Conservation (phyloP, 441 rosid species). For the Erodium trifolium region DNA sequence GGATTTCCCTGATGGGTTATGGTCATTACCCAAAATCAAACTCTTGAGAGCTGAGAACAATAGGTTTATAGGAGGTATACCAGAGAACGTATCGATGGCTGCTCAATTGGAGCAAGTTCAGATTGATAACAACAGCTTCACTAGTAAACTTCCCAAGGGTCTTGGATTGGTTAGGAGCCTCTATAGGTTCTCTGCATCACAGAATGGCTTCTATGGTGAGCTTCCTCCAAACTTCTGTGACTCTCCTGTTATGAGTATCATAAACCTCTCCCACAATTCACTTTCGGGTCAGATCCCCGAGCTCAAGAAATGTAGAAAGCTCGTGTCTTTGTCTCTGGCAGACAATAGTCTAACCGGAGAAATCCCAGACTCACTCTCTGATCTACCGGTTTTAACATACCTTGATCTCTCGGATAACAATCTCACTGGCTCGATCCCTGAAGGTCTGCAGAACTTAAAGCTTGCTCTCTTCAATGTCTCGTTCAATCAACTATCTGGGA, state of each 20-base stretch:
- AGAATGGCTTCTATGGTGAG: slow-evolving; percentile 40
- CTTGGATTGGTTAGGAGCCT: slow-evolving; percentile 58
- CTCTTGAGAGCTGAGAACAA: slow-evolving; percentile 54
- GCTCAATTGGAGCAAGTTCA: slow-evolving; percentile 51
- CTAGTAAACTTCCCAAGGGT: slow-evolving; percentile 51
- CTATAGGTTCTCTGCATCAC: slow-evolving; percentile 58
- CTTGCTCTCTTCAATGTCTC: slow-evolving; percentile 72
- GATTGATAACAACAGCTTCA: slow-evolving; percentile 51
- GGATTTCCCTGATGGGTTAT: slow-evolving; percentile 41
- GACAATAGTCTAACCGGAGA: slow-evolving; percentile 42
- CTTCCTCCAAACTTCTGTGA: slow-evolving; percentile 56
- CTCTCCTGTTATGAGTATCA: slow-evolving; percentile 60
- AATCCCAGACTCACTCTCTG: slow-evolving; percentile 49
- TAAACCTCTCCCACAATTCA: slow-evolving; percentile 50
- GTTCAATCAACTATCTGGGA: slow-evolving; percentile 48
- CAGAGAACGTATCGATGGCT: slow-evolving; percentile 47
- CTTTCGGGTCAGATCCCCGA: slow-evolving; percentile 56
- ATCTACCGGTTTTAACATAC: slow-evolving; percentile 57
- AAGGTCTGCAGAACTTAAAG: slow-evolving; percentile 49
- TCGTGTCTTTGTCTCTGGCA: slow-evolving; percentile 56
- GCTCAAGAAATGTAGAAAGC: slow-evolving; percentile 51
- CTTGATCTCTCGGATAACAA: slow-evolving; percentile 58
- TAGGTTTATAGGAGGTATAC: slow-evolving; percentile 41
- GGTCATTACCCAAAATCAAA: slow-evolving; percentile 55
- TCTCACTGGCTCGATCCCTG: slow-evolving; percentile 52